Conservation (phyloP, 2,329 filamentous ascomycete species). For the Cercospora janseana region DNA sequence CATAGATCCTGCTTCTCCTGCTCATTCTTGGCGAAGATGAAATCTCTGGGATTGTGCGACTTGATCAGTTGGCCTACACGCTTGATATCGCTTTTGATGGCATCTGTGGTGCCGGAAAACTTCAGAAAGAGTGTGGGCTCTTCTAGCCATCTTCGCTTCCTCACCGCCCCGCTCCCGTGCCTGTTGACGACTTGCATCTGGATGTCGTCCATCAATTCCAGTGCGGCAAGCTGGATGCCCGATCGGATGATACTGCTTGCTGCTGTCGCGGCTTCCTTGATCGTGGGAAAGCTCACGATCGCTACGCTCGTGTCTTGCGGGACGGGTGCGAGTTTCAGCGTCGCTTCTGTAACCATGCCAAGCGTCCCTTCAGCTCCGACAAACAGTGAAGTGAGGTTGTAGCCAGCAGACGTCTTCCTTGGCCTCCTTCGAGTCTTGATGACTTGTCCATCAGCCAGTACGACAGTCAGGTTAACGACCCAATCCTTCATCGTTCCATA, state of each 20-base stretch:
- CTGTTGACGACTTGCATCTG: slow-evolving; percentile 78
- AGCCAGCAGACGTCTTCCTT: slow-evolving; percentile 74
- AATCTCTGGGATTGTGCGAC: slow-evolving; percentile 23
- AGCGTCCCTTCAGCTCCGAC: slow-evolving; percentile 80
- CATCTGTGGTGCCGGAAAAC: slow-evolving; percentile 72
- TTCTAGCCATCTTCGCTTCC: slow-evolving; percentile 71
- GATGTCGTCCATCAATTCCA: slow-evolving; percentile 87
- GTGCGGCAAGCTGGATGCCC: slow-evolving; percentile 69
- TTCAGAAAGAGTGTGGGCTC: slow-evolving; percentile 72
- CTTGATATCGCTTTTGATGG: slow-evolving; percentile 73
- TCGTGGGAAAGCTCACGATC: slow-evolving; percentile 74
- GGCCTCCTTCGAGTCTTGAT: slow-evolving; percentile 78
- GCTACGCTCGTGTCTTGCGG: slow-evolving; percentile 75
- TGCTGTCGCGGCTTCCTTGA: slow-evolving; percentile 71
- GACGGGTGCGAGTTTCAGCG: slow-evolving; percentile 73
- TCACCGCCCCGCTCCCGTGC: slow-evolving; percentile 56
- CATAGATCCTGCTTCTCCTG: slow-evolving; percentile 44
- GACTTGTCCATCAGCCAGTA: slow-evolving; percentile 72
- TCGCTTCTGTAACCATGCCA: slow-evolving; percentile 78
- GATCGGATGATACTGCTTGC: slow-evolving; percentile 74
- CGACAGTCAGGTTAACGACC: slow-evolving; percentile 79
- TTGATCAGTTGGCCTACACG: slow-evolving; percentile 67
- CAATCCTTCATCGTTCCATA: slow-evolving; percentile 88
- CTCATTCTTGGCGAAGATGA: slow-evolving; percentile 26
- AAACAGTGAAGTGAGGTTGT: slow-evolving; percentile 77